Evolutionary conservation across 2,329 filamentous ascomycete species (phyloP), one percentile per base, ranked within the genome.

Genomic region (Rasamsonia emersonii): DNA sequence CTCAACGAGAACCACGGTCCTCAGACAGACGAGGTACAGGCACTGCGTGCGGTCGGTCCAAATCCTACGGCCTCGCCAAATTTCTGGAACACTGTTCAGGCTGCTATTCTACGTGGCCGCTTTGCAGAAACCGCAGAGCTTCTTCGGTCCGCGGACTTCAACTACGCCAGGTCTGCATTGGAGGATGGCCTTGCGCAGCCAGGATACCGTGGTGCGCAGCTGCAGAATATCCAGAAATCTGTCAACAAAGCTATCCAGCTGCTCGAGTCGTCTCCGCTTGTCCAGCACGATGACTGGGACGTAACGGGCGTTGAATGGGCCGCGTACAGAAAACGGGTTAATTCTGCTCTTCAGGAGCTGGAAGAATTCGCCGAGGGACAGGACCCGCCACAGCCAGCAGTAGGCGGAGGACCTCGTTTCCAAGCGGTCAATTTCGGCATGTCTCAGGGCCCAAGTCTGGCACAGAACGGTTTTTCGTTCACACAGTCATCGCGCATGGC

Each of bases 41-140:
- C 77, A 3, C 70, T 95, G 15, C 64, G 73, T 40, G 67, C 69
- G 17, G 62, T 77, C 44, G 69, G 70, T 27, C 82, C 83, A 1
- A 82, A 82, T 37, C 84, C 86, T 14, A 81, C 85, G 2, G 76
- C 77, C 25, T 83, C 91, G 48, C 65, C 70, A 16, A 67, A 82
- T 20, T 96, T 86, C 59, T 96, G 89, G 89, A 83, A 88, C 50
- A 77, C 77, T 1, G 65, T 94, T n/a, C 82, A 80, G 45, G 75
- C 75, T 34, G 68, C 77, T 9, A 67, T 88, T 14, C 65, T 93
- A 16, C 81, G 86, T 28, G 89, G 88, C 24, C 79, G 81, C 36
- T 72, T 93, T 25, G 46, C 56, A 9, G 75, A 75, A 24, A 79
- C 80, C 1, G 68, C 80, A n/a, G 64, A 71, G 28, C 59, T 93